Evolutionary conservation across 345 rosid genomes (phyloP).

Genomic region (Hirschfeldia incana): DNA sequence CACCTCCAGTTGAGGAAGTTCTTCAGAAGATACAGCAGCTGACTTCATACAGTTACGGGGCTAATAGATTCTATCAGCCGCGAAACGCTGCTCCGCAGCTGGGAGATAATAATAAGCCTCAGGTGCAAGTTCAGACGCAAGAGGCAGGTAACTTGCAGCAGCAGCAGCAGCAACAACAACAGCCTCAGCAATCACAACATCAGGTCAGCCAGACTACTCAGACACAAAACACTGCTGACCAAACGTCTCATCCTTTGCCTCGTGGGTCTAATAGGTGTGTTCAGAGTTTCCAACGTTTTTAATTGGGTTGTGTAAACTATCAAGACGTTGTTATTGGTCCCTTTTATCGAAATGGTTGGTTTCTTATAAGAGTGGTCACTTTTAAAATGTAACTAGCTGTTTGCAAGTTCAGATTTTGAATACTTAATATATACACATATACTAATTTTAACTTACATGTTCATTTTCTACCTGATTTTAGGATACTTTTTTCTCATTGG

Average conservation of each 20-base stretch:
- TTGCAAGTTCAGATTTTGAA: slow-evolving; percentile 28
- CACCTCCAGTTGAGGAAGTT: slow-evolving; percentile 93
- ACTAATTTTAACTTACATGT: not conserved
- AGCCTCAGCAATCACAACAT: slow-evolving; percentile 66
- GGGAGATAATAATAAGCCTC: slow-evolving; percentile 69
- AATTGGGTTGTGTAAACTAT: slow-evolving; percentile 62
- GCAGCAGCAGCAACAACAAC: slow-evolving; percentile 50
- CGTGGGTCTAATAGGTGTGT: slow-evolving; percentile 99
- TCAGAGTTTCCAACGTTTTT: slow-evolving; percentile 78
- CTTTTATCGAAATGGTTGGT: slow-evolving; percentile 29
- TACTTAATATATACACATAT: not conserved
- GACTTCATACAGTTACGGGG: slow-evolving; percentile 62
- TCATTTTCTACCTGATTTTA: slow-evolving; percentile 10
- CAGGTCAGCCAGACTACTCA: slow-evolving; percentile 60
- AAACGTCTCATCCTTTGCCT: slow-evolving; percentile 73
- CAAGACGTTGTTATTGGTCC: slow-evolving; percentile 41
- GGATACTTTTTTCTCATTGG: slow-evolving; percentile 4
- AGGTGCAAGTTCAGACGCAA: slow-evolving; percentile 59
- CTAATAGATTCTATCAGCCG: slow-evolving; percentile 74
- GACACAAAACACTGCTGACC: slow-evolving; percentile 66
- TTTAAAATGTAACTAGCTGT: slow-evolving; percentile 43
- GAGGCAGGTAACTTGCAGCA: slow-evolving; percentile 50
- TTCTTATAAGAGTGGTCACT: slow-evolving; percentile 36
- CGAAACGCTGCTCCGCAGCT: slow-evolving; percentile 60
- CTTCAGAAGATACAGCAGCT: slow-evolving; percentile 94